Percentiles rank a stretch among this genome's conserved stretches.
Conservation (phyloP, 768 basidiomycete genomes). For the Inosperma sp. region DNA sequence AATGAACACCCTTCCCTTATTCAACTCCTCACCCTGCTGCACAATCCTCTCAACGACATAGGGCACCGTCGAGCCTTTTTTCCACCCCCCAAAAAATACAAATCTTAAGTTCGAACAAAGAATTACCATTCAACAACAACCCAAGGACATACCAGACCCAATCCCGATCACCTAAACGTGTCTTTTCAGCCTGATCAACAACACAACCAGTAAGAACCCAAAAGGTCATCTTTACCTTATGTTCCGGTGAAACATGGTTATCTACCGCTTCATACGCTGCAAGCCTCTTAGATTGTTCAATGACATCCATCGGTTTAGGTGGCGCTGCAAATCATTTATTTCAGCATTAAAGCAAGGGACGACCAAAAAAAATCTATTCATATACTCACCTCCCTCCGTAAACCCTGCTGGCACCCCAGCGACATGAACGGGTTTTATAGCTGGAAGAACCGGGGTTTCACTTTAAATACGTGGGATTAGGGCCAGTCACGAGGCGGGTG, state of each 20-base stretch:
- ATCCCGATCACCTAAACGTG: slow-evolving; percentile 71
- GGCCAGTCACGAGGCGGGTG: too few species aligned
- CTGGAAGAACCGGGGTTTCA: neutral
- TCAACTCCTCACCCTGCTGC: slow-evolving; percentile 70
- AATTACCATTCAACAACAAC: too few species aligned
- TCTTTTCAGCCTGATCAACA: neutral
- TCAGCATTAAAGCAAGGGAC: neutral
- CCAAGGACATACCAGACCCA: slow-evolving; percentile 66
- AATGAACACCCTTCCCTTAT: slow-evolving; percentile 80
- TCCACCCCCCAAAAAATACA: slow-evolving; percentile 11
- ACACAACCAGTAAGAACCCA: slow-evolving; percentile 1
- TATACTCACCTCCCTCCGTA: neutral
- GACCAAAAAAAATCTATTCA: neutral
- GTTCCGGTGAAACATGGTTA: slow-evolving; percentile 73
- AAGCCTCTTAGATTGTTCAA: slow-evolving; percentile 83
- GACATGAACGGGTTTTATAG: neutral
- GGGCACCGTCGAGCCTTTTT: slow-evolving; percentile 81
- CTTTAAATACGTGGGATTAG: neutral
- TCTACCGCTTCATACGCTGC: slow-evolving; percentile 96
- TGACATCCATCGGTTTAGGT: slow-evolving; percentile 24
- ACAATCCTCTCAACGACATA: slow-evolving; percentile 96
- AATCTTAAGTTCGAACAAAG: neutral
- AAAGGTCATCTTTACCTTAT: slow-evolving; percentile 77
- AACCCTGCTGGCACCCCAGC: neutral
- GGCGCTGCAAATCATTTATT: neutral